These are phyloP conservation scores for Austropuccinia psidii DNA, from an alignment of 1,284 basidiomycete species.

Conservation along the genomic window DNA sequence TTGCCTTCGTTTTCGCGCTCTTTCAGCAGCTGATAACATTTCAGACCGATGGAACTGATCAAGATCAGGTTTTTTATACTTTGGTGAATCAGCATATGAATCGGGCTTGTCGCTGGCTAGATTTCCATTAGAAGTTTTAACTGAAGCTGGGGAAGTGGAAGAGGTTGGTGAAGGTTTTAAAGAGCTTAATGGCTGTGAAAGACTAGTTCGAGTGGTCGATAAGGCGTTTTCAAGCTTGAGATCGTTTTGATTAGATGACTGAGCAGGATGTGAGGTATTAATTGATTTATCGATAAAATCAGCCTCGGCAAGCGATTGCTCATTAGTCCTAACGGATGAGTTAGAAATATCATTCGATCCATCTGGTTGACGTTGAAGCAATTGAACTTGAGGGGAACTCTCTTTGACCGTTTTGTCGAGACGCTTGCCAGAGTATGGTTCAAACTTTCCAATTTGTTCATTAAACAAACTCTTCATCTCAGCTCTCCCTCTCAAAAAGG, in stretches of 20 bases:
- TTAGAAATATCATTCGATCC: not conserved
- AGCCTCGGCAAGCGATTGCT: too few species aligned
- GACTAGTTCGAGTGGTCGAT: conserved; percentile 8
- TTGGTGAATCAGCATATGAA: not conserved
- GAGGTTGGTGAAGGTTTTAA: not conserved
- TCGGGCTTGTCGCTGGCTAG: not conserved
- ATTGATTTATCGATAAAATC: not conserved
- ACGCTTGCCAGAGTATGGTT: conserved; percentile 25
- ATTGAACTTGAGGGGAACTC: conserved; percentile 12
- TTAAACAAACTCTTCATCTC: conserved; percentile 35
- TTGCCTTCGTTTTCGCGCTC: conserved; percentile 65
- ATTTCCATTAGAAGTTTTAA: not conserved
- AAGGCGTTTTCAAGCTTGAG: too few species aligned
- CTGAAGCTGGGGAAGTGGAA: not conserved
- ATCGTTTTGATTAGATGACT: not conserved
- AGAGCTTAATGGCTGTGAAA: conserved; percentile 14
- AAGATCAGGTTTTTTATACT: conserved; percentile 50
- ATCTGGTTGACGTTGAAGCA: conserved; percentile 31
- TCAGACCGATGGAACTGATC: conserved; percentile 68
- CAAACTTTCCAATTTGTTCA: conserved; percentile 34
- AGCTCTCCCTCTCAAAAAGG: conserved; percentile 26
- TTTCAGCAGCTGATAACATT: conserved; percentile 82
- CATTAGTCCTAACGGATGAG: not conserved
- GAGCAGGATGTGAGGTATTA: not conserved
- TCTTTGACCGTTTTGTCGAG: conserved; percentile 20